Conservation (phyloP, 306 rosid species). For the Acacia confusa region DNA sequence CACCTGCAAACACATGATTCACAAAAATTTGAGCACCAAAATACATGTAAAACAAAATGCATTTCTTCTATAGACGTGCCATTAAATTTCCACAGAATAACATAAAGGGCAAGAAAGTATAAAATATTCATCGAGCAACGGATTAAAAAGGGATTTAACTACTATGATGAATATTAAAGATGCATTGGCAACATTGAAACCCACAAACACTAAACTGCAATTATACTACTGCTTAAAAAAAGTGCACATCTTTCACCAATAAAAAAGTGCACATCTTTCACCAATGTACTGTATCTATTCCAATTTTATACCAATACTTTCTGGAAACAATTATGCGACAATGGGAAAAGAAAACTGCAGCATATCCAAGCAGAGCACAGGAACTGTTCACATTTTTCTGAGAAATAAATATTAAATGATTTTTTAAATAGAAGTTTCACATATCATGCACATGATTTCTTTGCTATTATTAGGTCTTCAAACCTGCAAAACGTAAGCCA, state of each 20-base stretch:
- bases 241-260: not conserved
- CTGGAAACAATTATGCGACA: not conserved
- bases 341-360: conserved; percentile 7
- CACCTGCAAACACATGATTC: conserved; percentile 58
- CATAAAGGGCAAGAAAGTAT: conserved; percentile 1
- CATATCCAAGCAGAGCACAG: not conserved
- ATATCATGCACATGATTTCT: conserved; percentile 6
- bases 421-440: conserved; percentile 12
- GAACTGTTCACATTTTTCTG: not conserved
- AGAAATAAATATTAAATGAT: not conserved
- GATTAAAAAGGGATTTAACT: conserved; percentile 13
- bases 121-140: not conserved
- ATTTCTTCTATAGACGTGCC: not conserved
- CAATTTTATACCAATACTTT: not conserved
- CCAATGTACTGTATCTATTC: conserved; percentile 4
- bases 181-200: not conserved
- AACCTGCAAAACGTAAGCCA: conserved; percentile 90
- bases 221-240: not conserved
- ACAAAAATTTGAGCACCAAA: conserved; percentile 13
- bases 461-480: conserved; percentile 6
- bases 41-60: not conserved
- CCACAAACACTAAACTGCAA: not conserved
- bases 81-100: not conserved
- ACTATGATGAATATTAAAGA: not conserved
- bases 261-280: not conserved